Evolutionary conservation across 2,329 filamentous ascomycete genomes (phyloP).

Genomic region (Cercospora citrullina): DNA sequence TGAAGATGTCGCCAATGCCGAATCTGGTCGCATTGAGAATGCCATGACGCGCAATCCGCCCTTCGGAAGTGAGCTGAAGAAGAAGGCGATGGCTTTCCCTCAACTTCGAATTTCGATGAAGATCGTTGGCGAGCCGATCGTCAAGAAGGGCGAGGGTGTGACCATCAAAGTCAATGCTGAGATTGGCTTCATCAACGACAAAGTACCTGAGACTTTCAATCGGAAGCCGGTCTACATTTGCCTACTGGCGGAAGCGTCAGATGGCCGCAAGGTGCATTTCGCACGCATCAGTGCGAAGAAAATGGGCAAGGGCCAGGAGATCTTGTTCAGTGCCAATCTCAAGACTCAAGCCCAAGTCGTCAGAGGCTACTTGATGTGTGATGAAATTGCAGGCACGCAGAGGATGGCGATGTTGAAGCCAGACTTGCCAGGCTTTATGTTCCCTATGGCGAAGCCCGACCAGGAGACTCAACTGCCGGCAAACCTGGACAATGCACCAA

Average conservation of each 20-base stretch:
- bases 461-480: conserved; percentile 4
- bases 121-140: conserved; percentile 47
- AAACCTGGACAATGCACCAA: conserved; percentile 25
- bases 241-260: conserved; percentile 69
- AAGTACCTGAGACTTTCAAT: conserved; percentile 61
- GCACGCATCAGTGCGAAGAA: conserved; percentile 63
- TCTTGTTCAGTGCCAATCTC: conserved; percentile 61
- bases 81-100: conserved; percentile 69
- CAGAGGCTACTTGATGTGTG: conserved; percentile 73
- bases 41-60: conserved; percentile 78
- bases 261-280: conserved; percentile 70
- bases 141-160: conserved; percentile 47
- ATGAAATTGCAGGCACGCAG: conserved; percentile 70
- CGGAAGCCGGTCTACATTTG: conserved; percentile 68
- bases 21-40: conserved; percentile 73
- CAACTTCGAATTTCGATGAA: conserved; percentile 59
- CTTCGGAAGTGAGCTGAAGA: conserved; percentile 70
- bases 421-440: conserved; percentile 49
- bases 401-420: conserved; percentile 55
- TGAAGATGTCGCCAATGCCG: conserved; percentile 64
- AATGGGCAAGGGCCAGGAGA: conserved; percentile 61
- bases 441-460: conserved; percentile 38
- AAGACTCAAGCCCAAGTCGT: conserved; percentile 58
- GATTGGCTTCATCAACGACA: conserved; percentile 71
- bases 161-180: conserved; percentile 65